These are phyloP conservation scores for Ustilago curta DNA, from an alignment of 1,284 basidiomycete genomes.

Conservation along the genomic window DNA sequence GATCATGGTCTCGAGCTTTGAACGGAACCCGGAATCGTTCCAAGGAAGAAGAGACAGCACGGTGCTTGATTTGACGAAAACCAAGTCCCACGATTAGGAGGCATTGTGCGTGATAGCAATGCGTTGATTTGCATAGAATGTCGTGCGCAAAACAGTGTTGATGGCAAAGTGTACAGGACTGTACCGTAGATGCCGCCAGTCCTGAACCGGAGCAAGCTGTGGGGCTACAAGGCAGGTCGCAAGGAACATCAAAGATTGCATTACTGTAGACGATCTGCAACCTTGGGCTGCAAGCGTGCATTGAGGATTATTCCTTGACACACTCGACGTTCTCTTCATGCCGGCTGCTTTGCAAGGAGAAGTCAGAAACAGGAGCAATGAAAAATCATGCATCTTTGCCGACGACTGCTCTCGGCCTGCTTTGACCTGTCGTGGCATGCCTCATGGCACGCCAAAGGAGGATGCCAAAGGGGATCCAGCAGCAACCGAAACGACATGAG, in stretches of 20 bases:
- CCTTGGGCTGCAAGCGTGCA: constrained; percentile 7
- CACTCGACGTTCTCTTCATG: constrained; percentile 4
- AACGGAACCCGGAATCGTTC: background rate
- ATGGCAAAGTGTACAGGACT: no score
- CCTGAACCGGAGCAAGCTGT: background rate
- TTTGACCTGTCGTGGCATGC: no score
- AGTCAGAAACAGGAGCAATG: background rate
- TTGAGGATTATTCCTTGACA: constrained; percentile 7
- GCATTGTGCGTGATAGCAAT: no score
- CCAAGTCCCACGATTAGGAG: no score
- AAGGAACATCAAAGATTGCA: background rate
- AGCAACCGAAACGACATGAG: background rate
- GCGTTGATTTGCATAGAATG: background rate
- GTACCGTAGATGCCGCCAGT: background rate
- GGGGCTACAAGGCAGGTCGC: background rate
- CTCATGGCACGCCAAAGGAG: no score
- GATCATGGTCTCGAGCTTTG: background rate
- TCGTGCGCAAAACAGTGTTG: no score
- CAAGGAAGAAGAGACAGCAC: background rate
- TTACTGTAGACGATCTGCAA: background rate
- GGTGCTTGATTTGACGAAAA: background rate
- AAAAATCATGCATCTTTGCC: no score
- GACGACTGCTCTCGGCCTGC: no score
- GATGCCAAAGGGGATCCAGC: background rate
- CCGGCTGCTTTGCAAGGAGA: background rate